phyloP scores from a whole-genome alignment of 768 basidiomycete genomes.

The Boletus vinaceobasis region DNA sequence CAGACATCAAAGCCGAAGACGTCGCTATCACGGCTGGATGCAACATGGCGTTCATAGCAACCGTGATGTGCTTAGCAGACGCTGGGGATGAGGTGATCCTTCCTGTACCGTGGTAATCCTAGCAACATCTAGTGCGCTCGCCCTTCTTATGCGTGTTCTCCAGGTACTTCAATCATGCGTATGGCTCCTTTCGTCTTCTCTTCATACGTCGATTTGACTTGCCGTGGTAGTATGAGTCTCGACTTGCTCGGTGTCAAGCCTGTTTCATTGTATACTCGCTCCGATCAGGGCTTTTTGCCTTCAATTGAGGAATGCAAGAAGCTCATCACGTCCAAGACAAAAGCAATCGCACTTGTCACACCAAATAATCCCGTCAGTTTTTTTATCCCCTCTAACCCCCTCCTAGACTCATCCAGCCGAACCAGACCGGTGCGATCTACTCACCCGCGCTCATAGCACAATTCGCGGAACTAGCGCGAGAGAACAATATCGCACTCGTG shows the following conservation, averaged over 20 bases:
- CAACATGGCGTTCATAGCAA: constrained; percentile 66
- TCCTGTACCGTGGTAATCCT: constrained; percentile 62
- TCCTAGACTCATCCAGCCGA: not conserved
- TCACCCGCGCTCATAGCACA: constrained; percentile 49
- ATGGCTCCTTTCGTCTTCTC: not conserved
- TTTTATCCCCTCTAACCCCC: too few species aligned
- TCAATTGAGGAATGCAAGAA: constrained; percentile 45
- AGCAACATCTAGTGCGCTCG: not conserved
- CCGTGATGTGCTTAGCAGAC: constrained; percentile 62
- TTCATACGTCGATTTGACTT: not conserved
- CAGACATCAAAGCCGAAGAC: constrained; percentile 52
- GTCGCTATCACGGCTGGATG: constrained; percentile 70
- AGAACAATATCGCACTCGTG: constrained; percentile 58
- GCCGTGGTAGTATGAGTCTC: constrained; percentile 56
- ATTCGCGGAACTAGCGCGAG: constrained; percentile 58
- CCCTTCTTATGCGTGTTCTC: not conserved
- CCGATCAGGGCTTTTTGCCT: constrained; percentile 58
- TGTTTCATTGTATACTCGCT: constrained; percentile 50
- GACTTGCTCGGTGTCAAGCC: constrained; percentile 59
- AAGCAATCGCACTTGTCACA: constrained; percentile 70
- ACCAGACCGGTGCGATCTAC: constrained; percentile 69
- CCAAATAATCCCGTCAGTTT: constrained; percentile 69
- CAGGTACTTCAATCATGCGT: constrained; percentile 71
- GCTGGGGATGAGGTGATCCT: constrained; percentile 69
- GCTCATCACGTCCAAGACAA: constrained; percentile 56